These are phyloP conservation scores for Pilasporangium apinafurcum DNA, from an alignment of 352 stramenopile genomes.

Conservation along the genomic window DNA sequence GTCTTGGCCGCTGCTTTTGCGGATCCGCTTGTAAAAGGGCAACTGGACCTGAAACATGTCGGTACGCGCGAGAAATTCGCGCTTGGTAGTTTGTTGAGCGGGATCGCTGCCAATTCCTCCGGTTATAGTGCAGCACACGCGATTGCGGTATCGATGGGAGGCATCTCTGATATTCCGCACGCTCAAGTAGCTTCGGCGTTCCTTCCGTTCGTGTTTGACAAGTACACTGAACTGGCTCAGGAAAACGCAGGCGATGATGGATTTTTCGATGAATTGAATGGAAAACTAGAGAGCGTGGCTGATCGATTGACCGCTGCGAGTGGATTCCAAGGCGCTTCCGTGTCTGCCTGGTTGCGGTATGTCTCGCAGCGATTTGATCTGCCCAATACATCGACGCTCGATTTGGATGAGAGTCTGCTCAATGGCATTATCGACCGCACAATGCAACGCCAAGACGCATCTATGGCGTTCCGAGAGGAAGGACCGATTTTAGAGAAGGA, in stretches of 20 bases:
- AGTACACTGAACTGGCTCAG: slow-evolving; percentile 32
- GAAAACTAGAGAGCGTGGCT: slow-evolving; percentile 38
- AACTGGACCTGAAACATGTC: slow-evolving; percentile 53
- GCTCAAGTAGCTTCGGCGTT: slow-evolving; percentile 50
- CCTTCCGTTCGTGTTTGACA: slow-evolving; percentile 62
- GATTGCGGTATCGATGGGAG: slow-evolving; percentile 55
- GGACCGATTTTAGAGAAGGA: slow-evolving; percentile 49
- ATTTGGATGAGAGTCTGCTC: slow-evolving; percentile 48
- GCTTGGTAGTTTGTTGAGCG: slow-evolving; percentile 46
- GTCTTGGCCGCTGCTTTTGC: slow-evolving; percentile 42
- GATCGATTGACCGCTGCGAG: slow-evolving; percentile 46
- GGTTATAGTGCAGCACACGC: slow-evolving; percentile 43
- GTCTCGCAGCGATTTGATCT: slow-evolving; percentile 53
- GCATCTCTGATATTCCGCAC: slow-evolving; percentile 64
- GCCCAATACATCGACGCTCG: slow-evolving; percentile 37
- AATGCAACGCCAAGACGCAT: slow-evolving; percentile 41
- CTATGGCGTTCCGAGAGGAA: slow-evolving; percentile 17
- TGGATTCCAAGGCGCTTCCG: slow-evolving; percentile 38
- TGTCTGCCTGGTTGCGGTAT: slow-evolving; percentile 58
- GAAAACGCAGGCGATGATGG: slow-evolving; percentile 62
- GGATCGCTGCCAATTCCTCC: slow-evolving; percentile 44
- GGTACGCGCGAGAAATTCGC: slow-evolving; percentile 46
- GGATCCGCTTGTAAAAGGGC: slow-evolving; percentile 49
- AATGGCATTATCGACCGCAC: slow-evolving; percentile 50
- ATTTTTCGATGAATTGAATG: slow-evolving; percentile 55